A percentile compares a stretch with the other conserved stretches of the same genome.
These are phyloP conservation scores for Pinus taeda DNA, from an alignment of 75 land plant species.

Conservation along the genomic window DNA sequence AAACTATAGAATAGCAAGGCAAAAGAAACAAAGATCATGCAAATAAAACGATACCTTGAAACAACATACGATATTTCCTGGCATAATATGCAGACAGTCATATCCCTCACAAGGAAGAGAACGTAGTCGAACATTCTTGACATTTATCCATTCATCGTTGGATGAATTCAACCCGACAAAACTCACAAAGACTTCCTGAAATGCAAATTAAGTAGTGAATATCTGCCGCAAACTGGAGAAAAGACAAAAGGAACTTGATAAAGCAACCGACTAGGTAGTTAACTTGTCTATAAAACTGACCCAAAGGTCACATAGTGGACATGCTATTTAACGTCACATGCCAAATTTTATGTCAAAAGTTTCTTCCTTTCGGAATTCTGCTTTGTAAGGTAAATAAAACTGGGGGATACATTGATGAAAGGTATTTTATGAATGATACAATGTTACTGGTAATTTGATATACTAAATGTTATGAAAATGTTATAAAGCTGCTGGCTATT, in stretches of 20 bases:
- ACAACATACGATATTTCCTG: slow-evolving; percentile 77
- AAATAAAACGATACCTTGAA: slow-evolving; percentile 51
- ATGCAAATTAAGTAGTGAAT: not conserved
- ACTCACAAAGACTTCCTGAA: slow-evolving; percentile 80
- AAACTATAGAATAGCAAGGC: not conserved
- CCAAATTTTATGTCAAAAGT: not conserved
- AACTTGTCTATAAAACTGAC: not conserved
- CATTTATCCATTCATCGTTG: slow-evolving; percentile 91
- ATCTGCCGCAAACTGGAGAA: not conserved
- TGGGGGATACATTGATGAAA: not conserved
- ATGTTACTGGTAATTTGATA: no score
- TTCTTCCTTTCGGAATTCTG: not conserved
- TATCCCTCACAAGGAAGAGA: slow-evolving; percentile 73
- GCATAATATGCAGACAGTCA: slow-evolving; percentile 64
- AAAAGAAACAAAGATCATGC: no score
- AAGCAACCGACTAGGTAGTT: not conserved
- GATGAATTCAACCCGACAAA: slow-evolving; percentile 80
- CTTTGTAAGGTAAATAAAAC: not conserved
- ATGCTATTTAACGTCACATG: not conserved
- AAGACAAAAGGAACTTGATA: not conserved
- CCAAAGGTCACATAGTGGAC: not conserved
- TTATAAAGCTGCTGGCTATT: no score
- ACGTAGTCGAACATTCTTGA: slow-evolving; percentile 63
- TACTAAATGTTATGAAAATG: no score
- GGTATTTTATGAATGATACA: not conserved